A percentile compares a stretch with the other conserved stretches of the same genome.
phyloP scores from a whole-genome alignment of 345 rosid genomes.

The Salix purpurea region DNA sequence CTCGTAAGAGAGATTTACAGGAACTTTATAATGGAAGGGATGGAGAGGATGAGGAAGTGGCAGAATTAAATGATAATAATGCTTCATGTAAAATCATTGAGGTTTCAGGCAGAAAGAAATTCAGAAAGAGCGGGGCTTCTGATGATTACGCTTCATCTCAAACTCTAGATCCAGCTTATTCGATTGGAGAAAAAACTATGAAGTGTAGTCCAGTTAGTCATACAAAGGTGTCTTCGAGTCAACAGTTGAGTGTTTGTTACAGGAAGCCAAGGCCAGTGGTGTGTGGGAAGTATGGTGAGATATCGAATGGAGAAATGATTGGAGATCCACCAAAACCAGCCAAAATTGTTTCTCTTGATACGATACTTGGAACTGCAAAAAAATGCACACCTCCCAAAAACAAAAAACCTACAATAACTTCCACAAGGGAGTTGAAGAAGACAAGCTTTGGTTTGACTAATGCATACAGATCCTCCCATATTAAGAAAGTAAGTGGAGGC shows the following conservation, averaged over 20 bases:
- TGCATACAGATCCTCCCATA: slow-evolving; percentile 13
- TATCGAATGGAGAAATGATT: slow-evolving; percentile 22
- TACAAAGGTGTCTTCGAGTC: slow-evolving; percentile 16
- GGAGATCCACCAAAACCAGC: slow-evolving; percentile 20
- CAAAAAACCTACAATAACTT: slow-evolving; percentile 16
- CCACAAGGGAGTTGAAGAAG: slow-evolving; percentile 10
- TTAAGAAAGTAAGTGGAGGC: slow-evolving; percentile 5
- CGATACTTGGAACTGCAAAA: slow-evolving; percentile 28
- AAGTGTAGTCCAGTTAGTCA: slow-evolving; percentile 2
- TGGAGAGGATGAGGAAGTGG: slow-evolving; percentile 2
- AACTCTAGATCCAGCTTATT: slow-evolving; percentile 9
- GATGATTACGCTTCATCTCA: slow-evolving; percentile 8
- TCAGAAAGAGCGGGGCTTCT: slow-evolving; percentile 9
- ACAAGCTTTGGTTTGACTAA: slow-evolving; percentile 5
- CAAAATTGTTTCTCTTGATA: slow-evolving; percentile 44
- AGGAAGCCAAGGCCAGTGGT: slow-evolving; percentile 38
- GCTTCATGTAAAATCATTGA: slow-evolving; percentile 4
- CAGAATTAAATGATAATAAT: background rate
- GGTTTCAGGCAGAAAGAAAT: slow-evolving; percentile 25
- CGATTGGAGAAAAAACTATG: slow-evolving; percentile 10
- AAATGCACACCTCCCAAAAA: slow-evolving; percentile 22
- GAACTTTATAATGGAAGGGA: slow-evolving; percentile 17
- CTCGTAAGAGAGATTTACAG: slow-evolving; percentile 29
- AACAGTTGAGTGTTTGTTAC: slow-evolving; percentile 13
- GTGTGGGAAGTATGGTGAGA: slow-evolving; percentile 44